These are phyloP conservation scores for Paraurostyla sp. DNA, from an alignment of 73 alveolate species.

Conservation along the genomic window DNA sequence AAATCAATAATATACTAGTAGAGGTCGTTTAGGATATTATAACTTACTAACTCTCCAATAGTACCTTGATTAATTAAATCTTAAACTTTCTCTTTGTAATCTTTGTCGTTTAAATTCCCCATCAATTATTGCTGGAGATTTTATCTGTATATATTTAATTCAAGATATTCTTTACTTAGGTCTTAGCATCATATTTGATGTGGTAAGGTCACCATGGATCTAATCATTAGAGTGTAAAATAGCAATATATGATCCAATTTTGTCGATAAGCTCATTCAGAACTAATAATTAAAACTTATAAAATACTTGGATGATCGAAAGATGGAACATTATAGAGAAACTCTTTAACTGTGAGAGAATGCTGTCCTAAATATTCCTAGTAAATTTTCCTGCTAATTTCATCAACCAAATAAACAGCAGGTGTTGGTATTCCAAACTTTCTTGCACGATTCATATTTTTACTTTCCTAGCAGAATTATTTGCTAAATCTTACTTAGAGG, in stretches of 20 bases:
- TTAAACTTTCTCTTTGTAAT: slow-evolving; percentile 37
- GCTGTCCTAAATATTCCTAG: slow-evolving; percentile 88
- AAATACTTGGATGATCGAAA: slow-evolving; percentile 36
- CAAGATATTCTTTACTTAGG: slow-evolving; percentile 23
- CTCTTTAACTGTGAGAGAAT: slow-evolving; percentile 79
- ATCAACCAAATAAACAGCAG: slow-evolving; percentile 86
- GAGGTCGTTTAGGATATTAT: background rate
- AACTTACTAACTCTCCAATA: slow-evolving; percentile 68
- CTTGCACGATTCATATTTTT: slow-evolving; percentile 83
- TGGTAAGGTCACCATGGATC: slow-evolving; percentile 96
- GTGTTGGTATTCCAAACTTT: slow-evolving; percentile 92
- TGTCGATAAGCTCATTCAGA: slow-evolving; percentile 71
- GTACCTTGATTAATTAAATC: slow-evolving; percentile 44
- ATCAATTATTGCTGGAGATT: background rate
- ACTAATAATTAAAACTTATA: slow-evolving; percentile 56
- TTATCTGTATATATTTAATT: background rate
- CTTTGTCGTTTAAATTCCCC: slow-evolving; percentile 15
- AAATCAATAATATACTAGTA: slow-evolving; percentile 89
- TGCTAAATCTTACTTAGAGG: slow-evolving; percentile 65
- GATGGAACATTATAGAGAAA: slow-evolving; percentile 51
- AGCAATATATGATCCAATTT: slow-evolving; percentile 84
- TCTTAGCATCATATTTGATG: slow-evolving; percentile 92
- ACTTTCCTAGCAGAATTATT: slow-evolving; percentile 72
- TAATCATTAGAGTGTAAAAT: slow-evolving; percentile 84
- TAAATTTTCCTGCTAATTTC: slow-evolving; percentile 80